Base-by-base conservation (phyloP, 2,329 filamentous ascomycete species). In the Teratosphaeria epicoccoides region DNA sequence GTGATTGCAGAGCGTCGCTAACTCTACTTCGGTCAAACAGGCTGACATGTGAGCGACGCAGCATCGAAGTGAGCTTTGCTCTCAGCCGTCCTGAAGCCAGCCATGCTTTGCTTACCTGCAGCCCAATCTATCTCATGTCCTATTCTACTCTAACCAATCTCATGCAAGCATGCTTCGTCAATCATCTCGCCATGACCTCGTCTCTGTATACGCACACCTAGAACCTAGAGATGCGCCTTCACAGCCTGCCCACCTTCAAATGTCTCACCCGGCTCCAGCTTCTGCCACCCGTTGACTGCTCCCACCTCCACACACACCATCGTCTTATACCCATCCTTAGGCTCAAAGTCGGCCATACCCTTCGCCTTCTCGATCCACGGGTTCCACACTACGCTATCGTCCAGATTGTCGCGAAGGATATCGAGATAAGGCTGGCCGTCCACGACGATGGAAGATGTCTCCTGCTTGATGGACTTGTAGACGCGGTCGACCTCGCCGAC, bases 231-330 rank as follows among this genome's bases (percentile, higher is more conserved):
- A 50, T 65, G 55, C 33, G 56, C 59, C 59, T 63, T 66, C 53
- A 81, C 75, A 49, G 76, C 72, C 70, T 81, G 78, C 9, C 80
- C 80, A 43, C 80, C 81, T 66, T 84, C 81, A 71, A 81, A 85
- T 2, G 78, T 77, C 59, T 83, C 81, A 20, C 88, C 88, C 45
- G 83, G 82, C 68, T 97, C 93, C 59, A 97, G 74, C 60, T 82
- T 87, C 72, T 86, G 84, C 87, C 88, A 97, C 2, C 77, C 81
- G 59, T 80, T 77, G 20, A 97, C 91, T 9, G 83, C 79, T 11
- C 93, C 93, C 2, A 91, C 87, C 76, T 98, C 93, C 48, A 97
- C 81, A 66, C 93, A 97, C 43, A 98, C 75, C 88, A 97, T 96
- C 53, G 88, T 81, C 76, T 88, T 88, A 76, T 85, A 97, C 33